A percentile compares a stretch with the other conserved stretches of the same genome.
Evolutionary conservation across 805 yeast species (phyloP).

Genomic region (Kodamaea neixiangensis): DNA sequence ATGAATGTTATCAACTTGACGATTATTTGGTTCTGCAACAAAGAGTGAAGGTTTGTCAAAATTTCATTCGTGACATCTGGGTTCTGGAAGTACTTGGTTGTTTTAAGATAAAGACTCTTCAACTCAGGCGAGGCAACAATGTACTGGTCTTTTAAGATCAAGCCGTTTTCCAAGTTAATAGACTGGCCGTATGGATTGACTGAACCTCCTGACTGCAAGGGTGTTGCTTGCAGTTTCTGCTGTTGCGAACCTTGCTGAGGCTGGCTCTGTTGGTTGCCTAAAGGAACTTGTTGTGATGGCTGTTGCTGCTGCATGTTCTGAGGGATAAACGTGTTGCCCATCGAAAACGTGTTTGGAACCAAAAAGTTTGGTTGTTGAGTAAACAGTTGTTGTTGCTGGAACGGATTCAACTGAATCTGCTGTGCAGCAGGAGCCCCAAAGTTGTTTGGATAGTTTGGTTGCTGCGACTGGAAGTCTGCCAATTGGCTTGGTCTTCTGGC

Average conservation of each 20-base stretch:
- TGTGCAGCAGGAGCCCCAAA: slow-evolving; percentile 3
- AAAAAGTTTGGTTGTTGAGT: slow-evolving; percentile 8
- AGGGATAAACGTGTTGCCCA: slow-evolving; percentile 11
- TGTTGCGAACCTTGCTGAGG: neutral
- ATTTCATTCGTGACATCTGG: slow-evolving; percentile 28
- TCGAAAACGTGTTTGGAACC: slow-evolving; percentile 7
- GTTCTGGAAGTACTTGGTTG: slow-evolving; percentile 54
- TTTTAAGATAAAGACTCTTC: slow-evolving; percentile 48
- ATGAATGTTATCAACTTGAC: slow-evolving; percentile 37
- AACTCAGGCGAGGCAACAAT: slow-evolving; percentile 63
- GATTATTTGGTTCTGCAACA: slow-evolving; percentile 31
- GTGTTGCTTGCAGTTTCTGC: neutral
- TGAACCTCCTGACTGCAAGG: neutral
- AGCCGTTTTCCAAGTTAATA: slow-evolving; percentile 61
- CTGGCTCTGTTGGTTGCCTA: neutral
- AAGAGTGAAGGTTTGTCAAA: slow-evolving; percentile 25
- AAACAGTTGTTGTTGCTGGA: slow-evolving; percentile 12
- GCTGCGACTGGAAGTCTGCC: slow-evolving; percentile 28
- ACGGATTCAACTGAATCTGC: slow-evolving; percentile 8
- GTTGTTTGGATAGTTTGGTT: slow-evolving; percentile 8
- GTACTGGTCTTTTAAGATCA: slow-evolving; percentile 53
- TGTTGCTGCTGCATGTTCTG: slow-evolving; percentile 14
- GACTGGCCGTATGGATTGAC: slow-evolving; percentile 12
- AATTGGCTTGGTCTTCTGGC: slow-evolving; percentile 45
- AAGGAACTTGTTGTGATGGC: neutral